Percentiles rank a stretch among this genome's conserved stretches.
phyloP scores from a whole-genome alignment of 257 asterid genomes.

The Henckelia pumila region DNA sequence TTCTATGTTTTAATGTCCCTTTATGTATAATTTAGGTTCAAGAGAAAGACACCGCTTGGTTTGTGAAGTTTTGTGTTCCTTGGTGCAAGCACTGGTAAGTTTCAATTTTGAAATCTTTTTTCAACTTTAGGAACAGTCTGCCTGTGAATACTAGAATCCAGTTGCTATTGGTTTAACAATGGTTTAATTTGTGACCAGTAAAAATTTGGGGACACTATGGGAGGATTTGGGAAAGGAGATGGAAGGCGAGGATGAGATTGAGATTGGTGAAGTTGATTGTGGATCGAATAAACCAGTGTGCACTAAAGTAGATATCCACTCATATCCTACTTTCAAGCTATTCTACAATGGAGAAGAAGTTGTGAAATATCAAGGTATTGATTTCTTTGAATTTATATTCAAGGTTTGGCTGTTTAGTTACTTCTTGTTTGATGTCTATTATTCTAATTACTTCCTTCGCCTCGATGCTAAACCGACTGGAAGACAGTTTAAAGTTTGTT shows the following conservation, averaged over 20 bases:
- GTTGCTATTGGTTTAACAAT: constrained; percentile 20
- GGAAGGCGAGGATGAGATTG: constrained; percentile 97
- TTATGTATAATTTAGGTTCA: constrained; percentile 56
- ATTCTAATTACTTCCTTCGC: constrained; percentile 14
- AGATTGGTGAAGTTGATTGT: constrained; percentile 94
- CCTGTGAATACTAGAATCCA: not conserved
- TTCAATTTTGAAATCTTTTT: not conserved
- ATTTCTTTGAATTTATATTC: not conserved
- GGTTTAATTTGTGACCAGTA: constrained; percentile 46
- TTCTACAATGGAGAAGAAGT: constrained; percentile 93
- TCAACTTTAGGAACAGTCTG: constrained; percentile 20
- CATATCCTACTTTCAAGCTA: constrained; percentile 94
- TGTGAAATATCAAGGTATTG: constrained; percentile 77
- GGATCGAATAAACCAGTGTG: constrained; percentile 71
- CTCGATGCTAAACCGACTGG: not conserved
- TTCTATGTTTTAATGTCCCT: constrained; percentile 3
- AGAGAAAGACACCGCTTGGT: constrained; percentile 98
- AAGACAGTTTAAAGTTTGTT: constrained; percentile 2
- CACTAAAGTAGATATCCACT: constrained; percentile 84
- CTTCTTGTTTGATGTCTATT: not conserved
- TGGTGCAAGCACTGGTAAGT: constrained; percentile 99
- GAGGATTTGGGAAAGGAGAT: constrained; percentile 92
- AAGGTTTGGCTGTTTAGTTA: constrained; percentile 2
- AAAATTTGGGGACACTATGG: constrained; percentile 89
- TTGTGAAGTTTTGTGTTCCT: constrained; percentile 91